Conservation (phyloP, 2,329 filamentous ascomycete genomes). For the Alternaria panax region DNA sequence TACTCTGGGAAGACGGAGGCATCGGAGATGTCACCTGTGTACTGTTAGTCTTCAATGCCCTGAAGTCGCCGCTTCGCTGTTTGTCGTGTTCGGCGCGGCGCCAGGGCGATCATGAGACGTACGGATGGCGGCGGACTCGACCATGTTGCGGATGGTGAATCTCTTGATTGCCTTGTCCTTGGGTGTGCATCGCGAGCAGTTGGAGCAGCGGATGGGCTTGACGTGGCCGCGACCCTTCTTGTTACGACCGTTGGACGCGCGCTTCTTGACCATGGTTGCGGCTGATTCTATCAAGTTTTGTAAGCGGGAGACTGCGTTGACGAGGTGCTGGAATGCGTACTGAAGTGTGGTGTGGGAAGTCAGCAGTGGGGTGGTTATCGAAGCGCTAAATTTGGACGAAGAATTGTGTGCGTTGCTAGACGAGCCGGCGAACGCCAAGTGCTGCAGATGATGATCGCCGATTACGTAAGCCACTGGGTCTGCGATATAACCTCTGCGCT, state of each 20-base stretch:
- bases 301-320: constrained; percentile 24
- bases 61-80: constrained; percentile 10
- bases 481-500: no score
- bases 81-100: constrained; percentile 4
- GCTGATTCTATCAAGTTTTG: constrained; percentile 54
- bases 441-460: no score
- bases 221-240: constrained; percentile 99
- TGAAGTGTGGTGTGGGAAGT: constrained; percentile 47
- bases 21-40: constrained; percentile 97
- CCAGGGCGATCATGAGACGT: constrained; percentile 59
- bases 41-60: constrained; percentile 30
- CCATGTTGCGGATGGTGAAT: constrained; percentile 99
- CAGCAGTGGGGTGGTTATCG: constrained; percentile 45
- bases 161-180: constrained; percentile 99
- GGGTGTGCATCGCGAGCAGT: constrained; percentile 82
- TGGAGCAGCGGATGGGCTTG: constrained; percentile 96
- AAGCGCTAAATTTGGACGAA: no score
- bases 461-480: no score
- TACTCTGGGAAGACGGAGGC: constrained; percentile 99
- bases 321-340: constrained; percentile 32
- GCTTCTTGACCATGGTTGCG: constrained; percentile 76
- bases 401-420: no score
- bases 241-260: constrained; percentile 90
- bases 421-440: no score
- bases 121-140: constrained; percentile 99